Evolutionary conservation across 208 protist species (phyloP).

Genomic region (Leishmania aethiopica): DNA sequence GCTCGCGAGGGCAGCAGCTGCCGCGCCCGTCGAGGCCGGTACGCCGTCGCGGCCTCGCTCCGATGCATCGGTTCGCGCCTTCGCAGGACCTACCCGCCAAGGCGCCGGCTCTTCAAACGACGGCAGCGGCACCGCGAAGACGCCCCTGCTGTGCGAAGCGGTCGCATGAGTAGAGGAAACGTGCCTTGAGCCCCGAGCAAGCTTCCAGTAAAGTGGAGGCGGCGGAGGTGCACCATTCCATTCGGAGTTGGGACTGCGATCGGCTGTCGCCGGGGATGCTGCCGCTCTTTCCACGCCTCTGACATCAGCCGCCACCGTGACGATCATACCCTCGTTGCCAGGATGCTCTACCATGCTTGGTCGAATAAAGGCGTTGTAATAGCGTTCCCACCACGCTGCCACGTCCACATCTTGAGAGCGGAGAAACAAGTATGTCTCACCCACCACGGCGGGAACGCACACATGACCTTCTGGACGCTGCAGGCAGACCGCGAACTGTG

Average conservation of each 20-base stretch:
- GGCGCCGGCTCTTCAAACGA: neutral
- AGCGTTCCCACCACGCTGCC: constrained; percentile 22
- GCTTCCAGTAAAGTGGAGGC: constrained; percentile 5
- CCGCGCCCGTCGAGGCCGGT: neutral
- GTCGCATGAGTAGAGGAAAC: too few relatives aligned
- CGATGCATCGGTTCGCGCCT: neutral
- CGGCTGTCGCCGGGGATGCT: neutral
- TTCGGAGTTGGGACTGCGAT: neutral
- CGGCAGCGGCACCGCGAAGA: neutral
- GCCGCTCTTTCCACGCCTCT: neutral
- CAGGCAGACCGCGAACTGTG: neutral
- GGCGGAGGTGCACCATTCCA: neutral
- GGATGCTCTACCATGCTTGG: neutral
- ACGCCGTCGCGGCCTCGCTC: neutral
- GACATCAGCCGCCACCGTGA: neutral
- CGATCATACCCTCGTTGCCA: neutral
- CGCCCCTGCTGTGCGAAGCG: neutral
- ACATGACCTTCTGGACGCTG: constrained; percentile 15
- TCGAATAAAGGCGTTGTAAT: constrained; percentile 10
- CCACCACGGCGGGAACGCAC: constrained; percentile 10
- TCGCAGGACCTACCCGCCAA: neutral
- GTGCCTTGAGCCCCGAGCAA: neutral
- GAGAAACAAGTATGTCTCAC: constrained; percentile 16
- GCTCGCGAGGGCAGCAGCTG: neutral
- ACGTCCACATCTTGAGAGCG: constrained; percentile 13